phyloP scores from a whole-genome alignment of 1,284 basidiomycete genomes.

The Clitocybe nebularis region DNA sequence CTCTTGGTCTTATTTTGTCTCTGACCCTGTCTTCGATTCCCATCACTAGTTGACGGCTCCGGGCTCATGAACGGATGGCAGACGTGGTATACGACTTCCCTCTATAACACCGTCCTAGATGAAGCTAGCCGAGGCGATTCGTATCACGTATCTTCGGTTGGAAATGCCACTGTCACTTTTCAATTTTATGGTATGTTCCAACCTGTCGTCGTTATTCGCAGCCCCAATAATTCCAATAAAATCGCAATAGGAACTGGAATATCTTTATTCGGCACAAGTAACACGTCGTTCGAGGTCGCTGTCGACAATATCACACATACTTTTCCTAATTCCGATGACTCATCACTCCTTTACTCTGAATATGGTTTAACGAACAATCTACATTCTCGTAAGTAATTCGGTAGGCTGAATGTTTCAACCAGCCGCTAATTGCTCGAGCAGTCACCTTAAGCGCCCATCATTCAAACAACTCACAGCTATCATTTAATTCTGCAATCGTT shows the following conservation, averaged over 20 bases:
- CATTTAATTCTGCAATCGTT: slow-evolving; percentile 17
- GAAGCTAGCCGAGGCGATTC: slow-evolving; percentile 16
- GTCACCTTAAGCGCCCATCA: slow-evolving; percentile 17
- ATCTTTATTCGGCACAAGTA: slow-evolving; percentile 24
- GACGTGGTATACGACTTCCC: slow-evolving; percentile 20
- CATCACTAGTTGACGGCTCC: slow-evolving; percentile 11
- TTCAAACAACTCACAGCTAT: slow-evolving; percentile 12
- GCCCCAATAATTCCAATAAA: no score
- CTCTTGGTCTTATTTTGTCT: slow-evolving; percentile 5
- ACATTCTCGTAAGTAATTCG: slow-evolving; percentile 14
- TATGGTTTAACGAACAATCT: slow-evolving; percentile 13
- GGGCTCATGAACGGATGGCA: slow-evolving; percentile 16
- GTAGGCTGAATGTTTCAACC: neutral
- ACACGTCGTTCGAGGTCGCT: slow-evolving; percentile 24
- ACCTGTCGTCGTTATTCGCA: neutral
- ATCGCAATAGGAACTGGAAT: slow-evolving; percentile 28
- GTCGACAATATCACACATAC: slow-evolving; percentile 22
- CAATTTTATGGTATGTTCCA: slow-evolving; percentile 17
- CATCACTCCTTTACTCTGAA: slow-evolving; percentile 15
- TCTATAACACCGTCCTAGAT: slow-evolving; percentile 12
- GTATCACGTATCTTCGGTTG: slow-evolving; percentile 19
- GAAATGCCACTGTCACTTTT: slow-evolving; percentile 17
- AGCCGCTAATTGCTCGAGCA: neutral
- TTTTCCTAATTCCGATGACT: slow-evolving; percentile 7
- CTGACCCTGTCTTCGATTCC: neutral